phyloP scores from a whole-genome alignment of 306 rosid species.

The Sesbania bispinosa region DNA sequence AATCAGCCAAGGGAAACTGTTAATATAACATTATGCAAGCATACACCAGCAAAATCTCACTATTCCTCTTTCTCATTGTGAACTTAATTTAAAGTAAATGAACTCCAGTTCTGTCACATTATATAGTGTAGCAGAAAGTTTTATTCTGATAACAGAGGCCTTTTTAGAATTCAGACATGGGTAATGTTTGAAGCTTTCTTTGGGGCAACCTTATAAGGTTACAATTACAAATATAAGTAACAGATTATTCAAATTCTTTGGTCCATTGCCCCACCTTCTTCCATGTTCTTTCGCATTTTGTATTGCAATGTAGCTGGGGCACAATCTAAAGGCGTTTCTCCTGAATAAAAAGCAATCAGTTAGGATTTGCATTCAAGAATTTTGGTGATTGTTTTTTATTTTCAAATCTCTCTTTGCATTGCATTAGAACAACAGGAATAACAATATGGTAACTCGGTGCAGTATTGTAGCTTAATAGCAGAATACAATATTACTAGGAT shows the following conservation, averaged over 20 bases:
- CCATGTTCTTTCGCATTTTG: constrained; percentile 76
- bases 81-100: no score
- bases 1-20: background rate
- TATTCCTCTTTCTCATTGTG: no score
- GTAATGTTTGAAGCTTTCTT: constrained; percentile 24
- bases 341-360: constrained; percentile 38
- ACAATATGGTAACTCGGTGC: background rate
- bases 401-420: background rate
- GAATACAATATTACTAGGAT: no score
- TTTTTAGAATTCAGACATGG: background rate
- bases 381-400: background rate
- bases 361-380: constrained; percentile 18
- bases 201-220: constrained; percentile 28
- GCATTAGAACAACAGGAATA: background rate
- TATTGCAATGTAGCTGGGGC: constrained; percentile 89
- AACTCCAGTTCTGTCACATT: constrained; percentile 14
- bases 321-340: constrained; percentile 94
- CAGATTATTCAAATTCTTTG: constrained; percentile 24
- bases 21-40: background rate
- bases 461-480: no score
- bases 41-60: background rate
- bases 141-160: constrained; percentile 12
- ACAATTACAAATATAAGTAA: constrained; percentile 13
- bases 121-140: constrained; percentile 13
- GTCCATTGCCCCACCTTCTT: constrained; percentile 36